These are phyloP conservation scores for Fusarium solani-melongenae DNA, from an alignment of 2,329 filamentous ascomycete genomes.

Conservation along the genomic window DNA sequence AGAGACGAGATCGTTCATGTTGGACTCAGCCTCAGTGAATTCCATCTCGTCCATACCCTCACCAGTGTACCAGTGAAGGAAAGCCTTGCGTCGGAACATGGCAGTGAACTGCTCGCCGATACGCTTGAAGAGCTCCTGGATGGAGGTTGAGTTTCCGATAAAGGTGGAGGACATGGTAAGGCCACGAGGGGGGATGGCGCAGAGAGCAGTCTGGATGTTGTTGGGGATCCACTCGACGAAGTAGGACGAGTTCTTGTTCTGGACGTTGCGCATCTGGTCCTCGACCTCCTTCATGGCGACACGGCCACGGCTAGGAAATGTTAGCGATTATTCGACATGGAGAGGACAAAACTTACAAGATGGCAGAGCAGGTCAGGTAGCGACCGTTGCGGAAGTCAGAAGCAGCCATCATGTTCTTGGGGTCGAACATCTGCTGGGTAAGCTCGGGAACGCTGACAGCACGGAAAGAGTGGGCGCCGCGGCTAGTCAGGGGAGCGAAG, in stretches of 20 bases:
- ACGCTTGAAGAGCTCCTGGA: constrained; percentile 99
- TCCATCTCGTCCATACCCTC: constrained; percentile 99
- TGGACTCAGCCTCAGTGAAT: constrained; percentile 99
- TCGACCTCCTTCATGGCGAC: constrained; percentile 99
- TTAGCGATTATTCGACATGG: constrained; percentile 14
- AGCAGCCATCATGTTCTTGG: constrained; percentile 99
- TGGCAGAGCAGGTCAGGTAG: constrained; percentile 99
- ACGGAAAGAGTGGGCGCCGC: constrained; percentile 89
- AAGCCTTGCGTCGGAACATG: constrained; percentile 99
- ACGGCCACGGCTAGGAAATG: constrained; percentile 82
- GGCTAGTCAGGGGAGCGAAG: constrained; percentile 96
- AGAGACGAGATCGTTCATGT: constrained; percentile 99
- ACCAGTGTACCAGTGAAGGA: constrained; percentile 99
- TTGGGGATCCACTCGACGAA: constrained; percentile 99
- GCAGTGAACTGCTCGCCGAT: constrained; percentile 99
- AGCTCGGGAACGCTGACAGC: constrained; percentile 97
- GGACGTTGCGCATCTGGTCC: constrained; percentile 99
- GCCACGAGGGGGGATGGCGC: constrained; percentile 96
- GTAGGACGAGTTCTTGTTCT: constrained; percentile 99
- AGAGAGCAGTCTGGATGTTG: constrained; percentile 99
- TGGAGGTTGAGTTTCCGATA: constrained; percentile 98
- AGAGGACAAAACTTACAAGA: constrained; percentile 74
- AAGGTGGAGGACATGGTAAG: constrained; percentile 99
- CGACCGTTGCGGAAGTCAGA: constrained; percentile 99
- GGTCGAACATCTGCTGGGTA: constrained; percentile 99